phyloP scores from a whole-genome alignment of 2,329 filamentous ascomycete species.

The Aspergillus sp. region DNA sequence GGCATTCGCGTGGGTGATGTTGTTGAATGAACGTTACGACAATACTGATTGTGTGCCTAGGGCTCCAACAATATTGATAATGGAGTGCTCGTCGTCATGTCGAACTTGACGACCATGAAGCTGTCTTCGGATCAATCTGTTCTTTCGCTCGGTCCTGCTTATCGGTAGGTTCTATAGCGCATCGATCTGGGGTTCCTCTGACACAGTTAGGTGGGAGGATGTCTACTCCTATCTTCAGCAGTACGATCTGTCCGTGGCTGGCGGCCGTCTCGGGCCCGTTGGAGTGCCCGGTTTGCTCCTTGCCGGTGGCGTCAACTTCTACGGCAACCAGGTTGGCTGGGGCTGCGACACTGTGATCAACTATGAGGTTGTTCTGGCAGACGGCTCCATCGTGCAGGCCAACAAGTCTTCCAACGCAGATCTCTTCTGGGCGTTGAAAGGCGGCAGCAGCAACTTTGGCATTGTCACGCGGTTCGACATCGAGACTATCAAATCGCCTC shows the following conservation, averaged over 20 bases:
- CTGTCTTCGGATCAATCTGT: slow-evolving; percentile 26
- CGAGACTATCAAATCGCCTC: slow-evolving; percentile 25
- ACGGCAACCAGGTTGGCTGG: slow-evolving; percentile 27
- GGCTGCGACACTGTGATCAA: slow-evolving; percentile 28
- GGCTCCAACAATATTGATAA: slow-evolving; percentile 33
- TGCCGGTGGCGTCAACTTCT: slow-evolving; percentile 29
- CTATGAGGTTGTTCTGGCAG: slow-evolving; percentile 38
- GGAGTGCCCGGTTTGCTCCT: slow-evolving; percentile 28
- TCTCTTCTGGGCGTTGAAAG: slow-evolving; percentile 42
- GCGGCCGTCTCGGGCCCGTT: slow-evolving; percentile 28
- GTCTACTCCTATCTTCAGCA: slow-evolving; percentile 30
- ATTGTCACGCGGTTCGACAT: slow-evolving; percentile 43
- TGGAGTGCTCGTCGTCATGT: slow-evolving; percentile 34
- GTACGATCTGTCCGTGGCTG: slow-evolving; percentile 20
- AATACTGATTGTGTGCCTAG: slow-evolving; percentile 6
- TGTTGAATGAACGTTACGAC: slow-evolving; percentile 1
- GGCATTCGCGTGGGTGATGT: slow-evolving; percentile 22
- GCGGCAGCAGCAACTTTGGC: slow-evolving; percentile 44
- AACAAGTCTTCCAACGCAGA: slow-evolving; percentile 29
- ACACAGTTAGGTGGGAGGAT: slow-evolving; percentile 26
- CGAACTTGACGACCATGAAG: slow-evolving; percentile 25
- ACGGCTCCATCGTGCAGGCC: slow-evolving; percentile 36
- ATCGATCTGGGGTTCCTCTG: not conserved
- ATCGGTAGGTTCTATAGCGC: slow-evolving; percentile 17
- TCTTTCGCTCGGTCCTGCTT: slow-evolving; percentile 27